Evolutionary conservation across 1,284 basidiomycete genomes (phyloP).

Genomic region (Cryptococcus amylolentus): DNA sequence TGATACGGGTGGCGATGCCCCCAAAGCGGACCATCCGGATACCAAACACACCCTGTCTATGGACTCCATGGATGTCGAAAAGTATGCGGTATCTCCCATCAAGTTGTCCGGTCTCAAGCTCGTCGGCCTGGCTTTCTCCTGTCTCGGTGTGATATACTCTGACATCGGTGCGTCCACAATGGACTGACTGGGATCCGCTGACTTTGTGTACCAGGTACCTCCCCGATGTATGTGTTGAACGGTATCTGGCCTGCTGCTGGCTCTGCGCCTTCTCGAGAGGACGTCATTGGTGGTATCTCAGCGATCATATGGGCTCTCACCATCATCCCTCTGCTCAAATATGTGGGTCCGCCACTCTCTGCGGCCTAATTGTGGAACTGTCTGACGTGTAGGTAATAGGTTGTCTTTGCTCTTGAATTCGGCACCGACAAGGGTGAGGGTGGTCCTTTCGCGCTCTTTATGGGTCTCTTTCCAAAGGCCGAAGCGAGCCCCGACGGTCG

Average conservation of each 20-base stretch:
- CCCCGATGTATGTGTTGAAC: conserved; percentile 63
- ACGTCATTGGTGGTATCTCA: conserved; percentile 60
- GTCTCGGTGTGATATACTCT: conserved; percentile 52
- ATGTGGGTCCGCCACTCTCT: conserved; percentile 51
- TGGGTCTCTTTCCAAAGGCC: conserved; percentile 58
- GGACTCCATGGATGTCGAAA: too few species aligned
- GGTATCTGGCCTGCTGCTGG: conserved; percentile 59
- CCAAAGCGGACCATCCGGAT: too few species aligned
- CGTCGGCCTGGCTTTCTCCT: conserved; percentile 18
- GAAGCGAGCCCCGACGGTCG: conserved; percentile 56
- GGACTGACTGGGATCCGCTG: neutral
- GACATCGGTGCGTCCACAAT: conserved; percentile 53
- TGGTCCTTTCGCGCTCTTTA: conserved; percentile 63
- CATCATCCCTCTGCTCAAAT: conserved; percentile 63
- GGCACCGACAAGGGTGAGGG: conserved; percentile 64
- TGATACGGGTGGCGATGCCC: too few species aligned
- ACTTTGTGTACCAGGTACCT: conserved; percentile 46
- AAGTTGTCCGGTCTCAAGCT: conserved; percentile 10
- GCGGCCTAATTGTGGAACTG: neutral
- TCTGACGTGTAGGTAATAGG: conserved; percentile 41
- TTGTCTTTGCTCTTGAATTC: conserved; percentile 58
- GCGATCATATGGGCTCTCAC: conserved; percentile 65
- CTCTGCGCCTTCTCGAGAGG: conserved; percentile 55
- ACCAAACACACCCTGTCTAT: too few species aligned
- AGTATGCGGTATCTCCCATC: neutral